Evolutionary conservation across 1,284 basidiomycete genomes (phyloP), one percentile per base, ranked within the genome.

Genomic region (Pyrrhoderma noxium): DNA sequence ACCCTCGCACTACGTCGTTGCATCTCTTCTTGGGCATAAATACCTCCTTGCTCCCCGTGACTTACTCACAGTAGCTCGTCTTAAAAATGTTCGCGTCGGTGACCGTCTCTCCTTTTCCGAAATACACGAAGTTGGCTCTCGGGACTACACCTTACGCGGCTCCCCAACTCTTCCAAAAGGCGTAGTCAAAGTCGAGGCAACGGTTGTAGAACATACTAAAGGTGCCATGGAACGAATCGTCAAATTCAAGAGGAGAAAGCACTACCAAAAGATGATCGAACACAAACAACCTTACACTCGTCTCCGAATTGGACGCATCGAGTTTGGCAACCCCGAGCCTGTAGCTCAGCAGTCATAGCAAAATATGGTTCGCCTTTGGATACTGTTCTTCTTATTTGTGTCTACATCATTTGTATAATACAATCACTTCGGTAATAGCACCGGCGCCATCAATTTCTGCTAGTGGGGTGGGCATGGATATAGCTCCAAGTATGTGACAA

Each of bases 211-310:
- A 69, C 93, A 99, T 65, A 98, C 95, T 35, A 96, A 94, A 69
- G 89, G 91, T 14, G 79, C 79, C 45, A 85, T 98, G 84, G 89
- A 95, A 69, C 78, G 76, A 58, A 89, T 92, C 49, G 79, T 93
- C 67, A 96, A 97, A 73, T 95, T 93, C 76, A 99, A 98, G 76
- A 74, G 93, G 67, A 85, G 95, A 81, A 98, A 98, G 75, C 93
- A 94, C 13, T 98, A 98, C 58, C 71, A 79, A 66, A 85, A 81
- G 67, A 85, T 82, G 7, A 79, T 90, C 59, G 77, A 81, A 64
- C 88, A 93, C 68, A 97, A 97, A 70, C 92, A 94, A 67, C 85
- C 87, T 2, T 97, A 91, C 73, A 98, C 94, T 21, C 80, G 93
- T 62, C 75, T 95, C 53, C 78, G 91, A 48, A 86, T 95, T 57